A percentile compares a stretch with the other conserved stretches of the same genome.
Conservation (phyloP, 495 filamentous ascomycete species). For the Immersiella caudata region DNA sequence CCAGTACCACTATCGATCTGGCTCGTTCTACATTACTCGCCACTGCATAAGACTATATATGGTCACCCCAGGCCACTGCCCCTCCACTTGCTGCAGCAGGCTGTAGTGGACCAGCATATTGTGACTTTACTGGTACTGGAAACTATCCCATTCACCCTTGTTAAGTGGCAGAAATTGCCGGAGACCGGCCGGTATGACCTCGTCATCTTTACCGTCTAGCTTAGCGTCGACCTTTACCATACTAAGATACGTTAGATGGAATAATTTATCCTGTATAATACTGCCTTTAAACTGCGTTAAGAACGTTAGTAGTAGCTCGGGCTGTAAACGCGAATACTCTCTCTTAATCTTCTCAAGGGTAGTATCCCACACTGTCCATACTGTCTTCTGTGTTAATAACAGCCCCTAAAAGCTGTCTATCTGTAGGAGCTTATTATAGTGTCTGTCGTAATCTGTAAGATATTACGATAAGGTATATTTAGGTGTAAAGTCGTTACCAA, state of each 20-base stretch:
- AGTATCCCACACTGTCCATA: slow-evolving; percentile 37
- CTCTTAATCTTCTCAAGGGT: slow-evolving; percentile 35
- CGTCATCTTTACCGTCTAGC: slow-evolving; percentile 15
- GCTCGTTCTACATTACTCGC: slow-evolving; percentile 25
- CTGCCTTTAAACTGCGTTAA: slow-evolving; percentile 32
- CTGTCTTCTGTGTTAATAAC: slow-evolving; percentile 32
- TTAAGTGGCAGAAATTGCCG: slow-evolving; percentile 25
- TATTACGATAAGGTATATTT: slow-evolving; percentile 27
- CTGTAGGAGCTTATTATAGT: too few relatives aligned
- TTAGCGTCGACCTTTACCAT: slow-evolving; percentile 16
- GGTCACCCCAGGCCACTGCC: slow-evolving; percentile 30
- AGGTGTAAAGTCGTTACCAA: slow-evolving; percentile 26
- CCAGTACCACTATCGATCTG: slow-evolving; percentile 22
- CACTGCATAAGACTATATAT: slow-evolving; percentile 21
- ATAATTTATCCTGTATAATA: slow-evolving; percentile 33
- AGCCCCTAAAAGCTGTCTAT: slow-evolving; percentile 23
- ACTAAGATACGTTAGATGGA: slow-evolving; percentile 28
- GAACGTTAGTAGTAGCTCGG: slow-evolving; percentile 31
- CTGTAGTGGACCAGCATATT: slow-evolving; percentile 32
- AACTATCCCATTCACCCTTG: slow-evolving; percentile 32
- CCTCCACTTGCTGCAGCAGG: slow-evolving; percentile 29
- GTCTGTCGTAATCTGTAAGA: slow-evolving; percentile 23
- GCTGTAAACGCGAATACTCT: slow-evolving; percentile 18
- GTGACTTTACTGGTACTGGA: slow-evolving; percentile 29
- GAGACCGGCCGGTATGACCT: slow-evolving; percentile 15